These are phyloP conservation scores for Erythrobasidium yunnanense DNA, from an alignment of 768 basidiomycete genomes.

Conservation along the genomic window DNA sequence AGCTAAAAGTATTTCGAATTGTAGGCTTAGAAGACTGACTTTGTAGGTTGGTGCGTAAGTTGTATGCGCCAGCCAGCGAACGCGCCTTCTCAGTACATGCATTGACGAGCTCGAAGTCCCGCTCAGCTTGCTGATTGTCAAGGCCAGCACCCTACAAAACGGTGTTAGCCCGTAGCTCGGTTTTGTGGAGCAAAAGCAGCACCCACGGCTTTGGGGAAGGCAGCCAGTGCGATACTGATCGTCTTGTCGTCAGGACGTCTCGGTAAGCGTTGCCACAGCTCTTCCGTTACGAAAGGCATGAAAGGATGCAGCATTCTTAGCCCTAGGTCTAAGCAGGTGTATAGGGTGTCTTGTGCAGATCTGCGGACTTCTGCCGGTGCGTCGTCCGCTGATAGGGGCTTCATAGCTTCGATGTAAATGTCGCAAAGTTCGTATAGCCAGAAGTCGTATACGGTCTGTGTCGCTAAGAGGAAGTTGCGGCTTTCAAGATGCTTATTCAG, in stretches of 20 bases:
- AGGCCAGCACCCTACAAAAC: constrained; percentile 26
- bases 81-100: constrained; percentile 64
- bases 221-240: constrained; percentile 77
- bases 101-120: constrained; percentile 76
- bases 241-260: constrained; percentile 68
- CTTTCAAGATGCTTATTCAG: constrained; percentile 63
- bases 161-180: too few species aligned
- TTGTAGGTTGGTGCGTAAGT: constrained; percentile 72
- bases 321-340: constrained; percentile 84
- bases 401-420: constrained; percentile 98
- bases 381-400: constrained; percentile 81
- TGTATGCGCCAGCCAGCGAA: constrained; percentile 78
- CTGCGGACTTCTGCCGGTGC: constrained; percentile 51
- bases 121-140: constrained; percentile 55
- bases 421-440: constrained; percentile 99
- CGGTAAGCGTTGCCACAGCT: constrained; percentile 92
- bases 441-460: constrained; percentile 73
- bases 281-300: constrained; percentile 99
- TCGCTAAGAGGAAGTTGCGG: constrained; percentile 88
- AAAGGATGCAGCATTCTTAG: constrained; percentile 86
- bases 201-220: constrained; percentile 69
- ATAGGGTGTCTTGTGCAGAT: constrained; percentile 90
- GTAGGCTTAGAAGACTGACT: too few species aligned
- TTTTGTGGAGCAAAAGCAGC: too few species aligned
- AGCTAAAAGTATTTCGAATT: too few species aligned